Evolutionary conservation across 2,329 filamentous ascomycete genomes (phyloP).

Genomic region (Kalmusia sp.): DNA sequence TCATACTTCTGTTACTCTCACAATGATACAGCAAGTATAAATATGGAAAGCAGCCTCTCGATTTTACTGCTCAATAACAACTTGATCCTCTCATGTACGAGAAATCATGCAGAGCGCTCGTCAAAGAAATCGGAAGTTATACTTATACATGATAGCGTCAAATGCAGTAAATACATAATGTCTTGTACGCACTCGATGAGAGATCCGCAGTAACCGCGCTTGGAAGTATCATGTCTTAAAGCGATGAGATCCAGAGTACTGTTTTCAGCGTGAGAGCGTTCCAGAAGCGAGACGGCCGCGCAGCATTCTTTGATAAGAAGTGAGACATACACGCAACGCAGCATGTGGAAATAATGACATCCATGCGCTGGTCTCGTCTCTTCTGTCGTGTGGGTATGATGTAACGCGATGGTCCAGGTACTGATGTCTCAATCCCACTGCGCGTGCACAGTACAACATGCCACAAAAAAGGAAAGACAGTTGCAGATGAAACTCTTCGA

Average conservation of each 20-base stretch:
- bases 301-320: neutral
- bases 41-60: conserved; percentile 5
- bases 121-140: neutral
- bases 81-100: neutral
- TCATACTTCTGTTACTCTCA: conserved; percentile 19
- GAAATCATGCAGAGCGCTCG: neutral
- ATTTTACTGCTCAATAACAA: neutral
- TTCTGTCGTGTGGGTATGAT: neutral
- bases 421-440: neutral
- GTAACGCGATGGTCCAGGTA: neutral
- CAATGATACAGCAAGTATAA: neutral
- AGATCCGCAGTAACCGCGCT: neutral
- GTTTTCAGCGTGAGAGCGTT: conserved; percentile 2
- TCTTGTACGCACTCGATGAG: conserved; percentile 8
- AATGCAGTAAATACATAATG: neutral
- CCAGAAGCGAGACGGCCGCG: conserved; percentile 9
- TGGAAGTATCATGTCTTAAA: neutral
- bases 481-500: neutral
- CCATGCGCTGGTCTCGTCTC: neutral
- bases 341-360: neutral
- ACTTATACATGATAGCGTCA: neutral
- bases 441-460: neutral
- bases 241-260: neutral
- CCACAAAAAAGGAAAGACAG: neutral
- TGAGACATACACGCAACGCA: conserved; percentile 2